phyloP scores from a whole-genome alignment of 768 basidiomycete genomes.

The Boletus speciosus region DNA sequence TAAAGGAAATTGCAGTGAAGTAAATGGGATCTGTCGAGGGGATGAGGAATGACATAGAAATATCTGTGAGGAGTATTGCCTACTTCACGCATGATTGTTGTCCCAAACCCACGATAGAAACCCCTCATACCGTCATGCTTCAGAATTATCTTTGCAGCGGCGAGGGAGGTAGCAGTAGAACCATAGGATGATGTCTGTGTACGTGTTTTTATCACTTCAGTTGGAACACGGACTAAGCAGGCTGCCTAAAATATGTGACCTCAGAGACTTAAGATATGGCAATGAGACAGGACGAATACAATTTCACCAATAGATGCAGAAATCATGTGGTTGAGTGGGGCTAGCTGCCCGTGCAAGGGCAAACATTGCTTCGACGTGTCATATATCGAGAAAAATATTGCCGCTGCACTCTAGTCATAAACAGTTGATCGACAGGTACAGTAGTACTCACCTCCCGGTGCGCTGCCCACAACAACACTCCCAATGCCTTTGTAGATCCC shows the following conservation, averaged over 20 bases:
- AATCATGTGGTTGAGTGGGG: slow-evolving; percentile 60
- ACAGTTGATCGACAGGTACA: background rate
- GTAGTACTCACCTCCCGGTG: slow-evolving; percentile 77
- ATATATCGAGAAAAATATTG: slow-evolving; percentile 92
- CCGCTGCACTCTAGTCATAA: slow-evolving; percentile 51
- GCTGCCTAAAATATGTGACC: slow-evolving; percentile 52
- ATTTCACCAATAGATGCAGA: slow-evolving; percentile 61
- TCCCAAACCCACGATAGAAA: slow-evolving; percentile 85
- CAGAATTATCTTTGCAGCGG: slow-evolving; percentile 55
- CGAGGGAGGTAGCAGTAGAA: slow-evolving; percentile 54
- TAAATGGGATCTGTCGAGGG: slow-evolving; percentile 81
- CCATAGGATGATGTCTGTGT: slow-evolving; percentile 84
- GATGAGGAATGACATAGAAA: slow-evolving; percentile 1
- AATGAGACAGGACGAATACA: slow-evolving; percentile 32
- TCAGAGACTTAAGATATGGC: slow-evolving; percentile 10
- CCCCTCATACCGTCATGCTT: slow-evolving; percentile 65
- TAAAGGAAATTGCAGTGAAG: slow-evolving; percentile 91
- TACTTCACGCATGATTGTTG: slow-evolving; percentile 71
- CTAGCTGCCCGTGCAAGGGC: slow-evolving; percentile 57
- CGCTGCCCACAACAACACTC: slow-evolving; percentile 91
- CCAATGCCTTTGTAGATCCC: slow-evolving; percentile 94
- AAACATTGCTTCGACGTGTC: slow-evolving; percentile 80
- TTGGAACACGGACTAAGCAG: slow-evolving; percentile 91
- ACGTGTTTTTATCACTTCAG: slow-evolving; percentile 93
- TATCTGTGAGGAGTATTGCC: background rate